phyloP scores from a whole-genome alignment of 176 grass and related monocot genomes.

The Puya raimondii region DNA sequence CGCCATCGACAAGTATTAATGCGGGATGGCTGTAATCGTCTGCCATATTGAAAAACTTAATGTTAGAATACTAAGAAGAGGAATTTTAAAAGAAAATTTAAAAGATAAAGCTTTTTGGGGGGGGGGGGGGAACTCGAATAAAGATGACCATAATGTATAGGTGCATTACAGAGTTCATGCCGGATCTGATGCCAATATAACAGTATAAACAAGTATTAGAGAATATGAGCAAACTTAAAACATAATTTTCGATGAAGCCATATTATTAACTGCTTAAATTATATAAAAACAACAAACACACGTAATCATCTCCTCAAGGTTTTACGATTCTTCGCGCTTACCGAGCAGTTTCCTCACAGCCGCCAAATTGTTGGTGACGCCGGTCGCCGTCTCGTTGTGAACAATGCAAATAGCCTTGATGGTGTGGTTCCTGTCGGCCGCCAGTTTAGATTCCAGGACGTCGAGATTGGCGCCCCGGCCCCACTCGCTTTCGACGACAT shows the following conservation, averaged over 20 bases:
- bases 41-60: neutral
- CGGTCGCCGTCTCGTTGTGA: slow-evolving; percentile 98
- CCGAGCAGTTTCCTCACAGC: slow-evolving; percentile 60
- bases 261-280: no score
- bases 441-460: slow-evolving; percentile 45
- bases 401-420: slow-evolving; percentile 98
- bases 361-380: slow-evolving; percentile 84
- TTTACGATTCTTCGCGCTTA: neutral
- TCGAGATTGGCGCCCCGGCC: slow-evolving; percentile 69
- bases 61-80: neutral
- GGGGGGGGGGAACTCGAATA: no score
- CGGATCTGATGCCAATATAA: no score
- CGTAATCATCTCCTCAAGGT: no score
- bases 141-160: no score
- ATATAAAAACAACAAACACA: no score
- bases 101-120: no score
- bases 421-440: slow-evolving; percentile 31
- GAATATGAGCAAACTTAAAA: neutral
- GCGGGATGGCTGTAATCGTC: slow-evolving; percentile 68
- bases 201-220: no score
- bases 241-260: no score
- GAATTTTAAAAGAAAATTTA: no score
- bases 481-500: slow-evolving; percentile 88
- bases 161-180: no score
- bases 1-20: slow-evolving; percentile 75